These are phyloP conservation scores for Aspergillus glaucus DNA, from an alignment of 2,329 filamentous ascomycete genomes.

Conservation along the genomic window DNA sequence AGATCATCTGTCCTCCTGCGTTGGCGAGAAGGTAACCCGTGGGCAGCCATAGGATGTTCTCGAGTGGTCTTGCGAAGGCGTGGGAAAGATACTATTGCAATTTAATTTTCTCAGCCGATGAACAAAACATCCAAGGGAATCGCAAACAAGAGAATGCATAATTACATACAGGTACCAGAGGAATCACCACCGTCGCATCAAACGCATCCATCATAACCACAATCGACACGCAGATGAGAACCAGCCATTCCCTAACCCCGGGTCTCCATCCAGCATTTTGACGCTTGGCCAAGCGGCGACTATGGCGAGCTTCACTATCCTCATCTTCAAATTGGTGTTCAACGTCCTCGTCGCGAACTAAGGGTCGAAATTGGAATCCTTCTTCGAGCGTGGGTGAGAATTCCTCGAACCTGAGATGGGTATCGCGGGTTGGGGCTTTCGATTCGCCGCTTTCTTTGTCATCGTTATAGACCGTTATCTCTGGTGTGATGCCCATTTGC, in stretches of 20 bases:
- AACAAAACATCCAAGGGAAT: neutral
- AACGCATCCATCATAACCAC: slow-evolving; percentile 46
- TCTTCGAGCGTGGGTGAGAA: neutral
- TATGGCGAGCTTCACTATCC: neutral
- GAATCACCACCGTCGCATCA: slow-evolving; percentile 44
- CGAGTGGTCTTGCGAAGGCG: slow-evolving; percentile 28
- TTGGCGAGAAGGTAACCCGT: slow-evolving; percentile 42
- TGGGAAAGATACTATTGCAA: slow-evolving; percentile 25
- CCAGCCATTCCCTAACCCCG: slow-evolving; percentile 34
- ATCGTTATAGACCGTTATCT: neutral
- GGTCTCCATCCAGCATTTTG: slow-evolving; percentile 30
- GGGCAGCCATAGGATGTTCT: slow-evolving; percentile 44
- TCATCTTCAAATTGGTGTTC: neutral
- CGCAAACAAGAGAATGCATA: neutral
- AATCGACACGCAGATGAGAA: slow-evolving; percentile 38
- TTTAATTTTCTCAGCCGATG: neutral
- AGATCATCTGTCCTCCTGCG: slow-evolving; percentile 22
- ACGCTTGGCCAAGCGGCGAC: neutral
- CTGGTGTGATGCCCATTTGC: neutral
- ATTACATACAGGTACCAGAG: slow-evolving; percentile 38
- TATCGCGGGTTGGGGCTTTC: neutral
- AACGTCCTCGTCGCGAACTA: neutral
- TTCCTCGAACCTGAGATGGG: neutral
- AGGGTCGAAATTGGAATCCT: neutral
- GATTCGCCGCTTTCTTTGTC: too few species aligned